phyloP scores from a whole-genome alignment of 352 stramenopile species.

The Phytophthora macrochlamydospora region DNA sequence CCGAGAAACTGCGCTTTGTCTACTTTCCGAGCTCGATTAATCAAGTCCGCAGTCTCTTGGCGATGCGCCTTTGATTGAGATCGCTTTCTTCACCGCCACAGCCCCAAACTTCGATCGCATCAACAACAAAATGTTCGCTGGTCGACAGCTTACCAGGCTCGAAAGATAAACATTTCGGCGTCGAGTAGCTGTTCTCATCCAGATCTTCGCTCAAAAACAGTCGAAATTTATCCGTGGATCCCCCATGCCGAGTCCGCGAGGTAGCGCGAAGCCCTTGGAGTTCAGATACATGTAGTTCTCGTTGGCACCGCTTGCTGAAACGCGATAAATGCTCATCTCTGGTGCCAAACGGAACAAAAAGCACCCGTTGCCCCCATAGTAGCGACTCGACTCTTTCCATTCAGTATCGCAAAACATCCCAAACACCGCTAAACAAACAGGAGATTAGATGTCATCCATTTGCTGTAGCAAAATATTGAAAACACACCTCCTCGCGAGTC shows the following conservation, averaged over 20 bases:
- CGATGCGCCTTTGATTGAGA: constrained; percentile 63
- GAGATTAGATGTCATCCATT: too few species aligned
- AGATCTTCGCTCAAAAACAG: constrained; percentile 87
- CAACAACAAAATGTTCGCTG: constrained; percentile 61
- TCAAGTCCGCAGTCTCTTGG: constrained; percentile 82
- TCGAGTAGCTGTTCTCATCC: constrained; percentile 84
- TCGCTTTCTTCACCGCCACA: constrained; percentile 70
- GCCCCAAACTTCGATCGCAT: constrained; percentile 81
- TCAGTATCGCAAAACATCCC: constrained; percentile 87
- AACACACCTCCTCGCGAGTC: constrained; percentile 64
- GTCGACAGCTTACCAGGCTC: constrained; percentile 67
- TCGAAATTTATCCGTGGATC: constrained; percentile 74
- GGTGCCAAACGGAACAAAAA: constrained; percentile 80
- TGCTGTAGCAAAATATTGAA: not conserved
- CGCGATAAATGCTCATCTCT: constrained; percentile 66
- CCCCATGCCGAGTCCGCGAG: constrained; percentile 77
- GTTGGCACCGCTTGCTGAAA: constrained; percentile 46
- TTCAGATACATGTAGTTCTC: constrained; percentile 90
- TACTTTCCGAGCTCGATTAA: constrained; percentile 83
- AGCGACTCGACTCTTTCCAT: constrained; percentile 83
- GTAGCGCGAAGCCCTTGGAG: constrained; percentile 80
- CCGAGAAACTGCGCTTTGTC: constrained; percentile 87
- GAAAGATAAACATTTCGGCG: constrained; percentile 74
- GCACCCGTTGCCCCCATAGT: constrained; percentile 81
- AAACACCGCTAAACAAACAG: constrained; percentile 62